Evolutionary conservation across 2,329 filamentous ascomycete species (phyloP), one percentile per base, ranked within the genome.

Genomic region (Lizonia empirigonia): DNA sequence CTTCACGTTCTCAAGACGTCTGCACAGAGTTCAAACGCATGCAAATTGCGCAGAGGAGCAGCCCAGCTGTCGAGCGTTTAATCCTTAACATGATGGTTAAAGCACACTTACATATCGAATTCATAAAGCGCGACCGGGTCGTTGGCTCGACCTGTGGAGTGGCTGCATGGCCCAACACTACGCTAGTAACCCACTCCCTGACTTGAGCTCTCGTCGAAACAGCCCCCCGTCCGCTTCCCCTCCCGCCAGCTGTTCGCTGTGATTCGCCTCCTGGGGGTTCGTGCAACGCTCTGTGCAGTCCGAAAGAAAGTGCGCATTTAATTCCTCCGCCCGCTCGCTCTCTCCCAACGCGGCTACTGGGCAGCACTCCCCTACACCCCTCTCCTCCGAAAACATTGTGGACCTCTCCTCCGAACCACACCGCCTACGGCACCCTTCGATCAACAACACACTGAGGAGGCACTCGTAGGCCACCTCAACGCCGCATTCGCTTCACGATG

Each of bases 401-500:
- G 50, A 50, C 52, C 29, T 47, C 44, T 40, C 49, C 27, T 26
- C 47, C 40, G 37, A 46, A 38, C 47, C 50, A 50, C 55, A 34
- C 53, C 40, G 50, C 53, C 49, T 40, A 18, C 41, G 34, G 20
- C 36, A 37, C 49, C 27, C 38, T 41, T 37, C 51, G 41, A 53
- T 29, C 26, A 46, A 35, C 41, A 20, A 23, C 35, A 49, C 39
- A 49, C 33, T 47, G 44, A 58, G 39, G 40, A 42, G 35, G 40
- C 20, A 26, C 15, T 27, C 18, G 20, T 23, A 47, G 37, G 42
- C 37, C 37, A 47, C 38, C 49, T 52, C 39, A 38, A 36, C 53
- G 19, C 50, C 39, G 37, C 51, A 42, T 49, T 53, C 34, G 34
- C 38, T 42, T 32, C 67, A 60, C 49, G 19, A 73, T 72, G 69